phyloP scores from a whole-genome alignment of 192 early-diverging fungal genomes.

The Pecoramyces ruminantium region DNA sequence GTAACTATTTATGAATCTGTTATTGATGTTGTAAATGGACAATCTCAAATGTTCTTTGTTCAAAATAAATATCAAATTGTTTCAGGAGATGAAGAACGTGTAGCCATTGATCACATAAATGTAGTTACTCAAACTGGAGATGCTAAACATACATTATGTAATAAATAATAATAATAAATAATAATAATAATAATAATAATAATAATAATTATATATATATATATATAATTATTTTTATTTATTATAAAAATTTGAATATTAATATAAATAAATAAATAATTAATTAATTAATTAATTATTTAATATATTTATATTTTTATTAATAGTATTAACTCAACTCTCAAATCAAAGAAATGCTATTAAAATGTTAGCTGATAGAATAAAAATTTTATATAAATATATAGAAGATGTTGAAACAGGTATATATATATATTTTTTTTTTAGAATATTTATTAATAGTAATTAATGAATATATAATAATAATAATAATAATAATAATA shows the following conservation, averaged over 20 bases:
- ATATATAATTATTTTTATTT: background rate
- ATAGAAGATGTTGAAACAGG: conserved; percentile 50
- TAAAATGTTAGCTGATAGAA: conserved; percentile 57
- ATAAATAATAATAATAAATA: no score
- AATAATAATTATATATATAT: background rate
- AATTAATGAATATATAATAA: no score
- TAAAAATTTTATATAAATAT: conserved; percentile 52
- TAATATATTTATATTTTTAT: background rate
- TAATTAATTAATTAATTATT: background rate
- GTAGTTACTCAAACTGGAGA: conserved; percentile 32
- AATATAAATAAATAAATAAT: no score
- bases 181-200: no score
- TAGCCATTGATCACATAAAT: conserved; percentile 75
- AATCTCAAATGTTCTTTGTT: conserved; percentile 42
- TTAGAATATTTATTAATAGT: no score
- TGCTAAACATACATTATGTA: conserved; percentile 33
- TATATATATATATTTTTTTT: conserved; percentile 4
- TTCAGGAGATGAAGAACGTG: conserved; percentile 71
- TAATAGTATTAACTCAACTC: conserved; percentile 46
- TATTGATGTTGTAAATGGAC: conserved; percentile 37
- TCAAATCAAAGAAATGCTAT: conserved; percentile 62
- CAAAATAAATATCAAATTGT: conserved; percentile 54
- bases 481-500: no score
- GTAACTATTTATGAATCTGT: conserved; percentile 62
- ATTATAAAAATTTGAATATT: no score